Conservation (phyloP, 306 rosid species). For the Cucumis sativus region Cucumber_9930_V3 NC_026660.2:8414501-8415000, state of each 20-base stretch:
- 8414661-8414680: neutral
- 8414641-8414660: neutral
- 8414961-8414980: slow-evolving; percentile 43
- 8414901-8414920: slow-evolving; percentile 52
- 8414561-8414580: neutral
- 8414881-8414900: slow-evolving; percentile 88
- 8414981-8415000: slow-evolving; percentile 2
- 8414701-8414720: neutral
- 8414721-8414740: neutral
- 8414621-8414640: neutral
- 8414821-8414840: slow-evolving; percentile 59
- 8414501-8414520: slow-evolving; percentile 46
- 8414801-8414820: slow-evolving; percentile 54
- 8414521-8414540: slow-evolving; percentile 15
- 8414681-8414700: neutral
- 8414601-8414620: neutral
- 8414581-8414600: neutral
- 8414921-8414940: slow-evolving; percentile 72
- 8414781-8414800: slow-evolving; percentile 90
- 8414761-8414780: neutral
- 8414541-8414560: neutral
- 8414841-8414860: slow-evolving; percentile 54
- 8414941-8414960: slow-evolving; percentile 83
- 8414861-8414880: slow-evolving; percentile 55
- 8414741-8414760: neutral